phyloP scores from a whole-genome alignment of 768 basidiomycete species.

The Phylloporus sp. region DNA sequence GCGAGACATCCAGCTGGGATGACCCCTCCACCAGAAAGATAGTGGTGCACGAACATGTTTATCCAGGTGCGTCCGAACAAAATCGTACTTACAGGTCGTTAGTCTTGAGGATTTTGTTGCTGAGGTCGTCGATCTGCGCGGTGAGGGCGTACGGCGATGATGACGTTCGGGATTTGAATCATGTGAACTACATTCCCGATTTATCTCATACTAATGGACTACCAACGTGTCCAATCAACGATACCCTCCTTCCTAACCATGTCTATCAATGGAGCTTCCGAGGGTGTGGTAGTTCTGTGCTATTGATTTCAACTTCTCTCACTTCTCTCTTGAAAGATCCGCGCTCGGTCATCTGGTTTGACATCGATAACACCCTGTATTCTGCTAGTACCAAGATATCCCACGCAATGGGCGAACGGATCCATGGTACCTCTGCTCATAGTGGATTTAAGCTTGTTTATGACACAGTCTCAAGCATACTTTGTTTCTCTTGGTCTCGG shows the following conservation, averaged over 20 bases:
- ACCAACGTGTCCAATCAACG: slow-evolving; percentile 5
- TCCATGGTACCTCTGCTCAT: slow-evolving; percentile 52
- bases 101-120: slow-evolving; percentile 42
- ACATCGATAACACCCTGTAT: slow-evolving; percentile 88
- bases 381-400: slow-evolving; percentile 71
- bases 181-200: slow-evolving; percentile 25
- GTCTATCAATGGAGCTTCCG: slow-evolving; percentile 16
- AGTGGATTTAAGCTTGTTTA: background rate
- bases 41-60: background rate
- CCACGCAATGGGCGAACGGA: slow-evolving; percentile 73
- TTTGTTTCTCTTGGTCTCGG: slow-evolving; percentile 67
- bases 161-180: slow-evolving; percentile 20
- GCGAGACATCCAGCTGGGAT: slow-evolving; percentile 33
- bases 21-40: slow-evolving; percentile 3
- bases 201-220: background rate
- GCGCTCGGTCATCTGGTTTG: slow-evolving; percentile 68
- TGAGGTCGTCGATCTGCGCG: slow-evolving; percentile 26
- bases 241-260: slow-evolving; percentile 27
- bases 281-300: slow-evolving; percentile 18
- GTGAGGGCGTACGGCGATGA: slow-evolving; percentile 11
- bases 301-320: background rate
- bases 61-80: slow-evolving; percentile 8
- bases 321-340: slow-evolving; percentile 39
- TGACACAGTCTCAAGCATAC: slow-evolving; percentile 48
- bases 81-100: slow-evolving; percentile 37